Base-by-base conservation (phyloP, 164 flowering plant genomes). In the Sextonia rubra region DNA sequence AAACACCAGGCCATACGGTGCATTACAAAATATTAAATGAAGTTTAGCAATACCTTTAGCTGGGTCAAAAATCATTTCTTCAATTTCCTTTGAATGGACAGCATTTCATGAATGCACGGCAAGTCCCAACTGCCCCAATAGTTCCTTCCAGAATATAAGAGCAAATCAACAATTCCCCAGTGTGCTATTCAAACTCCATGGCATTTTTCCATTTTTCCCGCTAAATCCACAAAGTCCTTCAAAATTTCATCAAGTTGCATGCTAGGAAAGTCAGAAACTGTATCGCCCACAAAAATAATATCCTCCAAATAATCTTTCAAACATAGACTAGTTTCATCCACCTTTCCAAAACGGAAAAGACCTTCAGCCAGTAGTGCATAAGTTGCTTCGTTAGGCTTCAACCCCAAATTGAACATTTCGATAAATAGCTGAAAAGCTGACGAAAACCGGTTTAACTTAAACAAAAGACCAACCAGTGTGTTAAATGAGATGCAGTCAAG, bases 381-480 rank as follows among this genome's bases (percentile, higher is more conserved):
- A 48, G 73, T 71, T 55, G 77, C 73, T 74, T 75, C 66, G 18
- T 63, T 74, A 67, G 84, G 82, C 73, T 82, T 47, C 73, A 85
- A 73, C 9, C 79, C 84, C 47, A 68, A 76, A 74, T 75, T 69
- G 64, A 68, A 69, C 80, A 80, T 78, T 76, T 81, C 77, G 22
- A 55, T 25, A n/a, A 80, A 75, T 26, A 81, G 58, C 60, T 64
- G 70, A 69, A 77, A 32, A 32, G 77, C 73, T 22, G 82, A 80
- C 49, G 44, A 30, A 65, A 73, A 64, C 60, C 60, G 47, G 18
- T 32, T 23, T 44, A 77, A 74, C 68, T 74, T 79, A 22, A 47
- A 77, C 48, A 83, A 23, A 44, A 85, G 77, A 25, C 69, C 74
- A 58, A 61, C 63, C n/a, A 85, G 66, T 73, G 60, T 78, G 30